Conservation (phyloP, 2,329 filamentous ascomycete genomes). For the Exophiala alcalophila region DNA sequence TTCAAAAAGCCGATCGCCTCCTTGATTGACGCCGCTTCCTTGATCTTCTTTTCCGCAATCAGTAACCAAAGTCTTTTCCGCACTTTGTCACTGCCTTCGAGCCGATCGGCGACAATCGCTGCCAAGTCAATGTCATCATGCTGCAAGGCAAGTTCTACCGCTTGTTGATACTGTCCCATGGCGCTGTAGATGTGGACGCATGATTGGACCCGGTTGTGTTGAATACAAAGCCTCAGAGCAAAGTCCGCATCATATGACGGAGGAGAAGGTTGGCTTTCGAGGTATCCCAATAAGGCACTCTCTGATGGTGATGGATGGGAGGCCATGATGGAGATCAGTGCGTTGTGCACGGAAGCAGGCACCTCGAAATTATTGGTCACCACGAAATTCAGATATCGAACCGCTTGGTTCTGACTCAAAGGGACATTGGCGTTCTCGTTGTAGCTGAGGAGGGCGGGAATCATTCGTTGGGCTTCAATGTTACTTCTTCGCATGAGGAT, state of each 20-base stretch:
- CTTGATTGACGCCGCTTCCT: constrained; percentile 78
- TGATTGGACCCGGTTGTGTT: constrained; percentile 86
- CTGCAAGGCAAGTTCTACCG: constrained; percentile 82
- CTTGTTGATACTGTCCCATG: constrained; percentile 88
- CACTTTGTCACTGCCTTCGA: constrained; percentile 64
- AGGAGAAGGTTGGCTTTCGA: constrained; percentile 82
- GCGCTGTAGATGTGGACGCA: constrained; percentile 96
- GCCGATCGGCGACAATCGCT: constrained; percentile 80
- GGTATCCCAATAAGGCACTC: constrained; percentile 78
- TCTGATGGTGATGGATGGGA: constrained; percentile 81
- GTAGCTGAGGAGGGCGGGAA: constrained; percentile 91
- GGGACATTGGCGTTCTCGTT: constrained; percentile 69
- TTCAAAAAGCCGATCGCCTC: constrained; percentile 90
- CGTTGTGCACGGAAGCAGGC: constrained; percentile 90
- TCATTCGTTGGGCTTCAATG: constrained; percentile 80
- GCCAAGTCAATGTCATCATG: constrained; percentile 89
- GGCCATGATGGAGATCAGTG: constrained; percentile 91
- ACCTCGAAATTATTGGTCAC: constrained; percentile 77
- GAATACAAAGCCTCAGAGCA: constrained; percentile 89
- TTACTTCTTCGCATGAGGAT: constrained; percentile 89
- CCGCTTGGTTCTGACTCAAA: constrained; percentile 77
- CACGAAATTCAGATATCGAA: constrained; percentile 89
- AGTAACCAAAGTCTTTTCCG: constrained; percentile 95
- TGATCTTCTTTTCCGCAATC: constrained; percentile 91
- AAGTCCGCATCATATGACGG: constrained; percentile 94